These are phyloP conservation scores for Penicillium sp. DNA, from an alignment of 2,329 filamentous ascomycete species.

Conservation along the genomic window DNA sequence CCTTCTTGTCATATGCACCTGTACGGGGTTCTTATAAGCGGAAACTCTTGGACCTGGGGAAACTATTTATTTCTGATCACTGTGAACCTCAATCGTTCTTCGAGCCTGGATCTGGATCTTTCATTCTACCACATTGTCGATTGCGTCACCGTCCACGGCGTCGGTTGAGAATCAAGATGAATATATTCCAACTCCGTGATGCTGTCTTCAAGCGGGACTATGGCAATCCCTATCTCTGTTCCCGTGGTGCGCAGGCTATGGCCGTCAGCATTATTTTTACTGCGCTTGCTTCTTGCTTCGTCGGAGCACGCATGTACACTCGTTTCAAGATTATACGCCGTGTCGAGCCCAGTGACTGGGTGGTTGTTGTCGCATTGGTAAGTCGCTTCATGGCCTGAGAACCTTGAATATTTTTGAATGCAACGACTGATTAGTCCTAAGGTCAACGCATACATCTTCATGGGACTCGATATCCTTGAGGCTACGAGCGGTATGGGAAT, in stretches of 20 bases:
- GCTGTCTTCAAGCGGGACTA: constrained; percentile 16
- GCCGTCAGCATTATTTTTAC: constrained; percentile 33
- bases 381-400: neutral
- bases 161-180: constrained; percentile 22
- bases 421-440: constrained; percentile 8
- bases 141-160: neutral
- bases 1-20: neutral
- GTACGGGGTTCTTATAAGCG: constrained; percentile 9
- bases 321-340: constrained; percentile 28
- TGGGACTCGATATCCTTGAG: constrained; percentile 34
- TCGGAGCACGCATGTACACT: constrained; percentile 32
- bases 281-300: constrained; percentile 27
- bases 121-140: neutral
- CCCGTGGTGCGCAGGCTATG: constrained; percentile 26
- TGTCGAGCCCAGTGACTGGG: constrained; percentile 38
- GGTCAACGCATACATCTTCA: constrained; percentile 34
- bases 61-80: neutral
- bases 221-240: constrained; percentile 20
- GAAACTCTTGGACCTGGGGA: constrained; percentile 4
- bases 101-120: neutral
- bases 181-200: constrained; percentile 15
- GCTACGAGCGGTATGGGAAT: constrained; percentile 35
- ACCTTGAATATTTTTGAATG: neutral
- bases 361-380: constrained; percentile 35
- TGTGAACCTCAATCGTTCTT: neutral